Conservation (phyloP, 257 asterid species). For the Solanum corneliomulleri region DNA sequence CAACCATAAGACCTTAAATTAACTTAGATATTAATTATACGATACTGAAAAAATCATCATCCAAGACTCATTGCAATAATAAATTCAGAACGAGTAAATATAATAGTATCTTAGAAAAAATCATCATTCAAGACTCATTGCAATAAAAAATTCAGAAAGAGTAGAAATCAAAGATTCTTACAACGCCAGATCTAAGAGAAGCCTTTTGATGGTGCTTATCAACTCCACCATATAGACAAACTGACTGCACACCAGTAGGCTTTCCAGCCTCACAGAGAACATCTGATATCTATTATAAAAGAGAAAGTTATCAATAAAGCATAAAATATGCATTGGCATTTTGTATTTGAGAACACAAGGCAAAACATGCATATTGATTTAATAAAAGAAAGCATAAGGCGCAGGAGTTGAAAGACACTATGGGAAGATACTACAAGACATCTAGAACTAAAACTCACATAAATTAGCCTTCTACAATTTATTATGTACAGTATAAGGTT, state of each 20-base stretch:
- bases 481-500: background rate
- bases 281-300: constrained; percentile 57
- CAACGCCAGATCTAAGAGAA: constrained; percentile 86
- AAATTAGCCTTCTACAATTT: background rate
- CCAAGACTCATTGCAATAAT: background rate
- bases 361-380: background rate
- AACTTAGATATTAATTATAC: background rate
- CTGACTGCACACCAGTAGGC: constrained; percentile 63
- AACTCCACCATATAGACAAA: constrained; percentile 89
- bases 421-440: background rate
- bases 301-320: background rate
- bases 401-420: background rate
- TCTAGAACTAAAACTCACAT: background rate
- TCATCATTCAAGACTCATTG: background rate
- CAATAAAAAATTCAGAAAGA: background rate
- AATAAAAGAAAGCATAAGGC: background rate
- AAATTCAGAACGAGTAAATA: background rate
- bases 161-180: constrained; percentile 16
- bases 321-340: constrained; percentile 1
- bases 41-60: background rate
- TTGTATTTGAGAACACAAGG: background rate
- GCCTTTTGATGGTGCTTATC: constrained; percentile 87
- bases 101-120: constrained; percentile 12
- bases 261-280: constrained; percentile 89
- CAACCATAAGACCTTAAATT: background rate